A percentile compares a stretch with the other conserved stretches of the same genome.
phyloP scores from a whole-genome alignment of 495 filamentous ascomycete species.

The Achaetomiella virescens region DNA sequence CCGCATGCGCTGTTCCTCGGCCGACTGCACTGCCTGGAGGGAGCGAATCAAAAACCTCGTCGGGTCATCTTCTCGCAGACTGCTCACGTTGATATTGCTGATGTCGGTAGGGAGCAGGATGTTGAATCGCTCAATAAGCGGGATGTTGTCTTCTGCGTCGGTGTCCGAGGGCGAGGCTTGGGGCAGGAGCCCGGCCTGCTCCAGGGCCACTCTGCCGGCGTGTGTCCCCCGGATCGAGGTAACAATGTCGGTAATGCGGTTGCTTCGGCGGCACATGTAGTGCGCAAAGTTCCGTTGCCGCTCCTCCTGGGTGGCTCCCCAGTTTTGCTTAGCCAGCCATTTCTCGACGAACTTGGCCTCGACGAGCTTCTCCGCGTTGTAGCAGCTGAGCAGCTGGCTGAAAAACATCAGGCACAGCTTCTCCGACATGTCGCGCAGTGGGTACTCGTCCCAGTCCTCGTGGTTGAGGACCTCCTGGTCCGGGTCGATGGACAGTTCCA shows the following conservation, averaged over 20 bases:
- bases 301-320: slow-evolving; percentile 42
- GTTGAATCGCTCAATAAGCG: slow-evolving; percentile 21
- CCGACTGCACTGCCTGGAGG: slow-evolving; percentile 33
- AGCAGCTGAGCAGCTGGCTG: slow-evolving; percentile 37
- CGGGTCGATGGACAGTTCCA: slow-evolving; percentile 47
- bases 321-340: slow-evolving; percentile 52
- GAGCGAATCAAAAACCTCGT: slow-evolving; percentile 32
- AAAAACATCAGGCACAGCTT: slow-evolving; percentile 45
- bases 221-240: slow-evolving; percentile 30
- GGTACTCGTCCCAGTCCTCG: slow-evolving; percentile 46
- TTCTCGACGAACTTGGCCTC: slow-evolving; percentile 47
- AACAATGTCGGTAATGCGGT: slow-evolving; percentile 43
- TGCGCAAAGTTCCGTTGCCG: slow-evolving; percentile 40
- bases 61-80: slow-evolving; percentile 24
- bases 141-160: slow-evolving; percentile 10
- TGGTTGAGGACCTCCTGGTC: slow-evolving; percentile 43
- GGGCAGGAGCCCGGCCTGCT: slow-evolving; percentile 35
- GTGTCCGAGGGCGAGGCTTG: slow-evolving; percentile 13
- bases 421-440: slow-evolving; percentile 47
- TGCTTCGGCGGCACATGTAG: slow-evolving; percentile 37
- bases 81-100: slow-evolving; percentile 28
- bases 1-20: slow-evolving; percentile 47
- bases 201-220: slow-evolving; percentile 37
- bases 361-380: slow-evolving; percentile 37
- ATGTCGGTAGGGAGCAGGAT: slow-evolving; percentile 31